phyloP scores from a whole-genome alignment of 2,329 filamentous ascomycete genomes.

The Fusarium sp. region DNA sequence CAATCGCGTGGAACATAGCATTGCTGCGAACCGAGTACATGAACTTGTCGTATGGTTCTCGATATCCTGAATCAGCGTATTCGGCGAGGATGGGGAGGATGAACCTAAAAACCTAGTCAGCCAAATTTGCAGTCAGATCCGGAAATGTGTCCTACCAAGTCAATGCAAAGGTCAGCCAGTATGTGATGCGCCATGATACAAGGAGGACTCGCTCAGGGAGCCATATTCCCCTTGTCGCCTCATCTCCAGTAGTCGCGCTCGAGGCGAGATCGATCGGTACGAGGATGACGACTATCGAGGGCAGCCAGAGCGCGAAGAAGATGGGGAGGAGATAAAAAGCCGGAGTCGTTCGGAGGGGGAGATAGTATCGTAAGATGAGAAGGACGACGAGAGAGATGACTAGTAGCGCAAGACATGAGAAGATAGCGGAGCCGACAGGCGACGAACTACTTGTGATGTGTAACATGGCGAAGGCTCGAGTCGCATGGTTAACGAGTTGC shows the following conservation, averaged over 20 bases:
- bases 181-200: constrained; percentile 92
- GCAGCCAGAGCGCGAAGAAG: constrained; percentile 93
- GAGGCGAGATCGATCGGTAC: constrained; percentile 97
- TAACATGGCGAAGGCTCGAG: constrained; percentile 55
- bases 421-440: constrained; percentile 79
- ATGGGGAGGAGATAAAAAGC: constrained; percentile 90
- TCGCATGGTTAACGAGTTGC: constrained; percentile 43
- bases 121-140: neutral
- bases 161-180: constrained; percentile 95
- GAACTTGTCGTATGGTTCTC: constrained; percentile 80
- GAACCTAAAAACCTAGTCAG: constrained; percentile 63
- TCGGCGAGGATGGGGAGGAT: constrained; percentile 93
- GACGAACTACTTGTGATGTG: constrained; percentile 62
- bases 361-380: constrained; percentile 84
- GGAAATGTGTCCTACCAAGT: constrained; percentile 72
- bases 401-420: constrained; percentile 75
- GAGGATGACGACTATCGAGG: constrained; percentile 87
- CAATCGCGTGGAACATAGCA: constrained; percentile 84
- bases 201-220: constrained; percentile 78
- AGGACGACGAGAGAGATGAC: constrained; percentile 79
- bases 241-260: constrained; percentile 75
- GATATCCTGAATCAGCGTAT: constrained; percentile 92
- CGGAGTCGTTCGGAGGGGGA: constrained; percentile 88
- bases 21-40: constrained; percentile 87
- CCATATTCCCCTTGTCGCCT: constrained; percentile 81